Evolutionary conservation across 306 rosid species (phyloP).

Genomic region (Vachellia pachyceras): DNA sequence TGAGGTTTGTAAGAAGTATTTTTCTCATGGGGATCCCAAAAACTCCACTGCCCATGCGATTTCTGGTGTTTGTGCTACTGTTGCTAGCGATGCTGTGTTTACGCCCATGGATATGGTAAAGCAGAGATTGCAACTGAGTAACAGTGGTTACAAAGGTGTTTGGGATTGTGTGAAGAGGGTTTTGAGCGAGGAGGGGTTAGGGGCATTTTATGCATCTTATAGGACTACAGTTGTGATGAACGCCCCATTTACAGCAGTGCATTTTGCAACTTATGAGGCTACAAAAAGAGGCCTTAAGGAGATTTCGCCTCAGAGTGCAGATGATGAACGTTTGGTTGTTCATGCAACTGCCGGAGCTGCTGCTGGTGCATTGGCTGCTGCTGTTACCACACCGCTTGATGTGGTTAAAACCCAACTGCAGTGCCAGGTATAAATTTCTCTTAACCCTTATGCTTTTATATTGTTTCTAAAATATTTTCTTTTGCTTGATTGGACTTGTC

Average conservation of each 20-base stretch:
- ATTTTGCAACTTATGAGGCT: constrained; percentile 64
- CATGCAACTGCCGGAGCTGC: constrained; percentile 80
- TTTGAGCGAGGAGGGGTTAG: constrained; percentile 69
- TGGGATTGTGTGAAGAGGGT: constrained; percentile 76
- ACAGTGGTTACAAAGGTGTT: constrained; percentile 74
- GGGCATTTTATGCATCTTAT: constrained; percentile 79
- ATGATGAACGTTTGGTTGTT: constrained; percentile 57
- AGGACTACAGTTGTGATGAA: constrained; percentile 78
- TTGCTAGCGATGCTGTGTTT: constrained; percentile 77
- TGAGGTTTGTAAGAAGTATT: constrained; percentile 65
- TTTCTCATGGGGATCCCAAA: constrained; percentile 59
- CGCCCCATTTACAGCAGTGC: constrained; percentile 73
- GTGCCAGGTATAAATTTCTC: constrained; percentile 54
- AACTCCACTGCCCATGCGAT: constrained; percentile 64
- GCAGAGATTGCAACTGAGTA: constrained; percentile 82
- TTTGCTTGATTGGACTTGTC: constrained; percentile 9
- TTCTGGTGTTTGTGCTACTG: constrained; percentile 79
- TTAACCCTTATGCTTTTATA: not conserved
- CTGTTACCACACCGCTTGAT: constrained; percentile 67
- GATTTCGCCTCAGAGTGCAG: constrained; percentile 49
- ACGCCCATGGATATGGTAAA: constrained; percentile 97
- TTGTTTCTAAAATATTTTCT: not conserved
- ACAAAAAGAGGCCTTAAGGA: constrained; percentile 51
- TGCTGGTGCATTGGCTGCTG: constrained; percentile 73
- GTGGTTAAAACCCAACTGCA: constrained; percentile 71